phyloP scores from a whole-genome alignment of 2,329 filamentous ascomycete genomes.

The Monosporascus sp. region DNA sequence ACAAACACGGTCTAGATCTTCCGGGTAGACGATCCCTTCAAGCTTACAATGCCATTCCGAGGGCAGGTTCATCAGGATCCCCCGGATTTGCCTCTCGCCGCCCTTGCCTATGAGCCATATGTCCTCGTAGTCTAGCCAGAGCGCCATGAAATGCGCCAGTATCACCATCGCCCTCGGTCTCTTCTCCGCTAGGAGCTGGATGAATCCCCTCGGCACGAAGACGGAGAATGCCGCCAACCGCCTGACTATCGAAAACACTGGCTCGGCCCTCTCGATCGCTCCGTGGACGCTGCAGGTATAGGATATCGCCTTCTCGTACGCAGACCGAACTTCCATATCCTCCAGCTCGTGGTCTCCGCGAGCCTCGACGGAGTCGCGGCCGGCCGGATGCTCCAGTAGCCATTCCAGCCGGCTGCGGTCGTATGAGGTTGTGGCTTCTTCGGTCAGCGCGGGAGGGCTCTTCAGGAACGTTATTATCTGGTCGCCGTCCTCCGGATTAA shows the following conservation, averaged over 20 bases:
- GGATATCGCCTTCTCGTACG: constrained; percentile 28
- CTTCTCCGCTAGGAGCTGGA: constrained; percentile 27
- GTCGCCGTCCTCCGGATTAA: constrained; percentile 10
- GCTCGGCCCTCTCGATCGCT: constrained; percentile 23
- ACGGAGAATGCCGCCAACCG: constrained; percentile 32
- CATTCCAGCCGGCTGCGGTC: constrained; percentile 26
- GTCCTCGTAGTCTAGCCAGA: constrained; percentile 29
- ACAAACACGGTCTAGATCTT: not conserved
- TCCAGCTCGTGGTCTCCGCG: constrained; percentile 25
- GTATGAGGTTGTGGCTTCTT: constrained; percentile 24
- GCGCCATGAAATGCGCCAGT: constrained; percentile 32
- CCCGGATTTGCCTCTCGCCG: constrained; percentile 30
- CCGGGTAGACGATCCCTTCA: constrained; percentile 23
- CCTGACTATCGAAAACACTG: constrained; percentile 24
- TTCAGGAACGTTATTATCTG: constrained; percentile 23
- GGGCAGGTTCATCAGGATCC: constrained; percentile 29
- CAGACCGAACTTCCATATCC: constrained; percentile 18
- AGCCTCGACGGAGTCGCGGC: constrained; percentile 14
- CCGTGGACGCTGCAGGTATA: constrained; percentile 29
- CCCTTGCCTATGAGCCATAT: constrained; percentile 31
- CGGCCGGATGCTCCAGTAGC: constrained; percentile 28
- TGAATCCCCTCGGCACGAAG: constrained; percentile 28
- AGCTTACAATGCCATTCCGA: constrained; percentile 30
- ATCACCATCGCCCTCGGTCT: constrained; percentile 31
- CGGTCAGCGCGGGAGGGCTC: constrained; percentile 22